Percentiles rank a stretch among this genome's conserved stretches.
Conservation (phyloP, 768 basidiomycete genomes). For the Omphalotus guepiniiformis region DNA sequence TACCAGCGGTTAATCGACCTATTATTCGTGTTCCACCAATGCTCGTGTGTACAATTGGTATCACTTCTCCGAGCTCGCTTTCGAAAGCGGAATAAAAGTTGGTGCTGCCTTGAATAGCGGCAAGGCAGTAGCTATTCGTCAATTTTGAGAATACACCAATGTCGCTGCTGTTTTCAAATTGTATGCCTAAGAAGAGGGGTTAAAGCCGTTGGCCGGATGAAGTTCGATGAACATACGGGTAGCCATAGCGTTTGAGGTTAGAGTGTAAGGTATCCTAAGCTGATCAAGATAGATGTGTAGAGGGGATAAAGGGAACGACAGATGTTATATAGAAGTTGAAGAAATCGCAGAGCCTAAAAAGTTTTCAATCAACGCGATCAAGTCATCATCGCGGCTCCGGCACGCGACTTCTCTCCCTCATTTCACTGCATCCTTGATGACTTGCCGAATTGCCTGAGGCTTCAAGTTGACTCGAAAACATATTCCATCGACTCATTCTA, state of each 20-base stretch:
- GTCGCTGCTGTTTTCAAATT: slow-evolving; percentile 93
- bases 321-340: no score
- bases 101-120: slow-evolving; percentile 88
- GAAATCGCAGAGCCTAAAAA: no score
- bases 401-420: no score
- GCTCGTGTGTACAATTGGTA: slow-evolving; percentile 94
- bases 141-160: slow-evolving; percentile 97
- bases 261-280: slow-evolving; percentile 3
- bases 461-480: no score
- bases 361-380: no score
- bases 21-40: slow-evolving; percentile 94
- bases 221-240: slow-evolving; percentile 31
- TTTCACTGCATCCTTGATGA: no score
- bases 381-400: no score
- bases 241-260: slow-evolving; percentile 32
- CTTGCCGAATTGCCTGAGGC: no score
- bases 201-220: slow-evolving; percentile 9
- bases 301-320: slow-evolving; percentile 1
- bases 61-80: slow-evolving; percentile 85
- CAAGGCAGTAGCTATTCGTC: slow-evolving; percentile 97
- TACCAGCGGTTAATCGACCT: slow-evolving; percentile 89
- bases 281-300: slow-evolving; percentile 3
- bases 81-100: slow-evolving; percentile 99
- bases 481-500: slow-evolving; percentile 3
- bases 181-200: slow-evolving; percentile 54